These are phyloP conservation scores for Verticillium klebahnii DNA, from an alignment of 2,329 filamentous ascomycete species.

Conservation along the genomic window DNA sequence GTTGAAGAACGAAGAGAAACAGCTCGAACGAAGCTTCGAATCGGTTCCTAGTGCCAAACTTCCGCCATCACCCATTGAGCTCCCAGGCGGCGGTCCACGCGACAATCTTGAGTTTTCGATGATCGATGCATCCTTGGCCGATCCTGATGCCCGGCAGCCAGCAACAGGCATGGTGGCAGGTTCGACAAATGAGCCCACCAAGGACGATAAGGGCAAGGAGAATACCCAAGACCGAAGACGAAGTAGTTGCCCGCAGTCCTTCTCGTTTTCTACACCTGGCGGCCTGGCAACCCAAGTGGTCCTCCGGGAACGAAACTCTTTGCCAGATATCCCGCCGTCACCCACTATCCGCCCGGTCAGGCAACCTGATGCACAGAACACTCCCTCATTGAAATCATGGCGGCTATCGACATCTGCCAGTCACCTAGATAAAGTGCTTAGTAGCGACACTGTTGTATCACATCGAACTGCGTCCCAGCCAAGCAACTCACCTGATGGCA, in stretches of 20 bases:
- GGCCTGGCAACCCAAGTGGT: constrained; percentile 4
- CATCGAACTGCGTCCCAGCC: constrained; percentile 1
- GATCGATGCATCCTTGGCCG: neutral
- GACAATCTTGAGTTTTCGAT: constrained; percentile 45
- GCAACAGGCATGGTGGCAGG: neutral
- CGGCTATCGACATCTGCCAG: constrained; percentile 9
- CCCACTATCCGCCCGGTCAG: constrained; percentile 6
- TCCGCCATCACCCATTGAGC: neutral
- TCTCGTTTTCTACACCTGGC: neutral
- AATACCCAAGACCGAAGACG: constrained; percentile 3
- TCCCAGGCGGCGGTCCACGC: constrained; percentile 37
- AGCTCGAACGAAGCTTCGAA: constrained; percentile 23
- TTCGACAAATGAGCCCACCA: neutral
- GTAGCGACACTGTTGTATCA: neutral
- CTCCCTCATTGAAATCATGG: constrained; percentile 15
- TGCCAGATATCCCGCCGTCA: constrained; percentile 9
- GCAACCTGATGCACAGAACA: constrained; percentile 4
- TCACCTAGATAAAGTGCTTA: neutral
- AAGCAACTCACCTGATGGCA: constrained; percentile 6
- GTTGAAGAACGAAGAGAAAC: constrained; percentile 40
- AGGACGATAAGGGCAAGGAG: neutral
- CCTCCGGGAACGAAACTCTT: constrained; percentile 10
- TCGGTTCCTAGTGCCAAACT: neutral
- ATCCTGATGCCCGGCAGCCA: neutral
- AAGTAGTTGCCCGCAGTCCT: constrained; percentile 3